These are phyloP conservation scores for Auriscalpium vulgare DNA, from an alignment of 768 basidiomycete genomes.

Conservation along the genomic window DNA sequence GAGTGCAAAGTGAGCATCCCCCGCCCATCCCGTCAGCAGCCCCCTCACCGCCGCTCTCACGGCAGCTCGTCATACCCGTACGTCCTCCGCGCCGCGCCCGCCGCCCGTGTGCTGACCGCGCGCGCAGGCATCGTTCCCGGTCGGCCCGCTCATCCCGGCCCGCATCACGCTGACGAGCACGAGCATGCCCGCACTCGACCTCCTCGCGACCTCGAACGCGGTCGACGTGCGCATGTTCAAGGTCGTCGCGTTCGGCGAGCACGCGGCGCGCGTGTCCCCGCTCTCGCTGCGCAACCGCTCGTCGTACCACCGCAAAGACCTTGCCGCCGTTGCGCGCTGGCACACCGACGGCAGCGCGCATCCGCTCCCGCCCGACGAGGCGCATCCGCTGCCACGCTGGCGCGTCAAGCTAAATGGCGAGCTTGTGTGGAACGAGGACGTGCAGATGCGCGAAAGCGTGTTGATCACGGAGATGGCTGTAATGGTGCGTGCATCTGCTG, in stretches of 20 bases:
- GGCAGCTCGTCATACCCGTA: conserved; percentile 4
- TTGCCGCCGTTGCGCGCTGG: conserved; percentile 6
- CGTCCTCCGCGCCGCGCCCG: background rate
- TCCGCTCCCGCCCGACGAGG: background rate
- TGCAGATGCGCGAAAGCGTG: conserved; percentile 2
- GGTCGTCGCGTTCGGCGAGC: conserved; percentile 6
- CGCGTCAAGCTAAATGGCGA: conserved; percentile 1
- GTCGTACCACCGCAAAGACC: background rate
- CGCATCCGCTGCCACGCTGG: conserved; percentile 1
- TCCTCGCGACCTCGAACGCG: background rate
- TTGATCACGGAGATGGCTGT: background rate
- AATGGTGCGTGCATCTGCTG: conserved; percentile 1
- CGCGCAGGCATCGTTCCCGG: background rate
- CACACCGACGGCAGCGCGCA: background rate
- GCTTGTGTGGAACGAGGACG: background rate
- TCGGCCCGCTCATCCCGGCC: conserved; percentile 3
- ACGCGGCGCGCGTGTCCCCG: background rate
- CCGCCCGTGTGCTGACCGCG: background rate
- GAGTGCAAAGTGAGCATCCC: conserved; percentile 5
- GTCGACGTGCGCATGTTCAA: conserved; percentile 9
- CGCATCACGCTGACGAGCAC: conserved; percentile 3
- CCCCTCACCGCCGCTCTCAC: background rate
- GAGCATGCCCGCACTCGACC: background rate
- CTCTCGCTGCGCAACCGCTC: background rate
- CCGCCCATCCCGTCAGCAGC: too few species aligned